A percentile compares a stretch with the other conserved stretches of the same genome.
Conservation (phyloP, 306 rosid genomes). For the Mimosa bimucronata region DNA sequence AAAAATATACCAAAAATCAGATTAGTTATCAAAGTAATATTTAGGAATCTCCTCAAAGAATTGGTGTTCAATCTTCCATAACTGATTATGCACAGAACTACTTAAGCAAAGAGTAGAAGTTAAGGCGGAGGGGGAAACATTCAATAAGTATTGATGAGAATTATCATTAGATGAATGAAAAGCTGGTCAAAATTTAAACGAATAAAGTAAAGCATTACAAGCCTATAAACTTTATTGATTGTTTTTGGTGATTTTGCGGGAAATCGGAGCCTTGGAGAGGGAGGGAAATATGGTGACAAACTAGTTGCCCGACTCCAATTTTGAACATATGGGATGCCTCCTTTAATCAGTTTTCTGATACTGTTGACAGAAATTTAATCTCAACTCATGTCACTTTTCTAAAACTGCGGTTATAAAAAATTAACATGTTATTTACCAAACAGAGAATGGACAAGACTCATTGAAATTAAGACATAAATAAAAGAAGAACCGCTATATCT, state of each 20-base stretch:
- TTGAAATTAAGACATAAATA: too few relatives aligned
- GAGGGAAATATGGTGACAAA: background rate
- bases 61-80: background rate
- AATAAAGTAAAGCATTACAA: background rate
- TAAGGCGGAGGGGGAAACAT: background rate
- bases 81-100: background rate
- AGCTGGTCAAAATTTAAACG: background rate
- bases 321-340: background rate
- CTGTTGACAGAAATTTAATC: background rate
- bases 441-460: background rate
- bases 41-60: background rate
- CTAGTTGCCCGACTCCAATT: background rate
- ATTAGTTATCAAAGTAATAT: background rate
- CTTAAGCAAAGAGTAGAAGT: background rate
- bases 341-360: background rate
- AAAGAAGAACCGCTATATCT: too few relatives aligned
- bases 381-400: background rate
- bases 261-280: background rate
- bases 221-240: background rate
- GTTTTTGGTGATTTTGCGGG: background rate
- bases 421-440: background rate
- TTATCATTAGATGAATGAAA: background rate
- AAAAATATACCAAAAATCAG: slow-evolving; percentile 3
- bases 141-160: background rate
- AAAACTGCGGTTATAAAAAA: background rate